Evolutionary conservation across 306 rosid species (phyloP).

Genomic region (Boehmeria nivea): DNA sequence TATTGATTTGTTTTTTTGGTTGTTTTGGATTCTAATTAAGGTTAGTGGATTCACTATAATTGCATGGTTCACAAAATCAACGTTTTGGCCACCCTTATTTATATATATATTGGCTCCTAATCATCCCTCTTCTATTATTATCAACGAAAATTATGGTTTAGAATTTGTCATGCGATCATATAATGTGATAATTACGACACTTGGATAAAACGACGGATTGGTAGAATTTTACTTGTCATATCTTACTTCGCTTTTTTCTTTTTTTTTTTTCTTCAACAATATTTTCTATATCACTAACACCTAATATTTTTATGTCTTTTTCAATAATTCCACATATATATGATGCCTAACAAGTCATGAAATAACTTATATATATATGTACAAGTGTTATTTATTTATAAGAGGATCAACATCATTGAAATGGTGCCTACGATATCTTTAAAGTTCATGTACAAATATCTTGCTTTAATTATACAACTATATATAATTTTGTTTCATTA

Average conservation of each 20-base stretch:
- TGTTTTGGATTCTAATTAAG: slow-evolving; percentile 5
- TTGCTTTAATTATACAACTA: slow-evolving; percentile 4
- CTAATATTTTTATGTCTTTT: too few relatives aligned
- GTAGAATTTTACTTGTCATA: too few relatives aligned
- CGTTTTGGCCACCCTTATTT: not conserved
- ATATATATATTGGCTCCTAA: too few relatives aligned
- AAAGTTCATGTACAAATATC: slow-evolving; percentile 21
- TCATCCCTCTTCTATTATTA: too few relatives aligned
- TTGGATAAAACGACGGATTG: too few relatives aligned
- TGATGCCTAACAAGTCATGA: not conserved
- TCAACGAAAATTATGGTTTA: too few relatives aligned
- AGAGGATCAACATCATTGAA: not conserved
- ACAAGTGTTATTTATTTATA: not conserved
- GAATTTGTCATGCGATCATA: too few relatives aligned
- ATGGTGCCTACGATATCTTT: slow-evolving; percentile 27
- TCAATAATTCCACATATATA: too few relatives aligned
- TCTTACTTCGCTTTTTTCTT: too few relatives aligned
- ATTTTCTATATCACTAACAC: too few relatives aligned
- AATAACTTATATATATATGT: not conserved
- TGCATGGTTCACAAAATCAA: slow-evolving; percentile 11
- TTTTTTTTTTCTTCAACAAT: too few relatives aligned
- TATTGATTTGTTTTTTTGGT: not conserved
- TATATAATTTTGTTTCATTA: slow-evolving; percentile 19
- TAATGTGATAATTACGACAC: too few relatives aligned
- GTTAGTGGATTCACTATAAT: slow-evolving; percentile 19